phyloP scores from a whole-genome alignment of 768 basidiomycete genomes.

The Pisolithus tinctorius region DNA sequence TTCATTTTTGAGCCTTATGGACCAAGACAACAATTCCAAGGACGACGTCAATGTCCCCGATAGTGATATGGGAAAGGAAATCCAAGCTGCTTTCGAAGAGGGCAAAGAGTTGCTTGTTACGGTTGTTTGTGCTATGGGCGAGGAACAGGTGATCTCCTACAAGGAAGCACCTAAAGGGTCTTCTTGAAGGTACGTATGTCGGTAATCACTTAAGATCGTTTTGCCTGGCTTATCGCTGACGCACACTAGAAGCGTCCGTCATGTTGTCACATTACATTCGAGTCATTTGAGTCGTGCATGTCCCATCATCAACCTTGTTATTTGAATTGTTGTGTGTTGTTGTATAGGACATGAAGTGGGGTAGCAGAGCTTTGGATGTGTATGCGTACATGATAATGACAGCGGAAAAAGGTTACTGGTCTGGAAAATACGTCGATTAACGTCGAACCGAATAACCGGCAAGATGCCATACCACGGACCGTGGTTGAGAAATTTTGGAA shows the following conservation, averaged over 20 bases:
- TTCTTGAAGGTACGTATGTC: slow-evolving; percentile 12
- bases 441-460: no score
- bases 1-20: slow-evolving; percentile 93
- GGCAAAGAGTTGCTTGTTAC: slow-evolving; percentile 88
- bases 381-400: neutral
- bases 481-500: no score
- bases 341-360: slow-evolving; percentile 4
- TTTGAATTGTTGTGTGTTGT: slow-evolving; percentile 23
- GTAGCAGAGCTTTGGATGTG: neutral
- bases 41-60: slow-evolving; percentile 96
- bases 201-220: slow-evolving; percentile 3
- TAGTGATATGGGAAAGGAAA: slow-evolving; percentile 67
- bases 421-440: neutral
- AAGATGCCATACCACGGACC: no score
- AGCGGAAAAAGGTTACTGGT: neutral
- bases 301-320: slow-evolving; percentile 19
- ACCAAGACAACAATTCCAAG: slow-evolving; percentile 68
- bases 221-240: neutral
- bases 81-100: slow-evolving; percentile 64
- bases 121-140: slow-evolving; percentile 83
- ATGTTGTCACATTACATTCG: slow-evolving; percentile 7
- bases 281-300: slow-evolving; percentile 20
- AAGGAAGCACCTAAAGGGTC: slow-evolving; percentile 82
- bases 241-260: no score
- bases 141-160: slow-evolving; percentile 84